Evolutionary conservation across 2,329 filamentous ascomycete species (phyloP).

Genomic region (Penicillium palitans): DNA sequence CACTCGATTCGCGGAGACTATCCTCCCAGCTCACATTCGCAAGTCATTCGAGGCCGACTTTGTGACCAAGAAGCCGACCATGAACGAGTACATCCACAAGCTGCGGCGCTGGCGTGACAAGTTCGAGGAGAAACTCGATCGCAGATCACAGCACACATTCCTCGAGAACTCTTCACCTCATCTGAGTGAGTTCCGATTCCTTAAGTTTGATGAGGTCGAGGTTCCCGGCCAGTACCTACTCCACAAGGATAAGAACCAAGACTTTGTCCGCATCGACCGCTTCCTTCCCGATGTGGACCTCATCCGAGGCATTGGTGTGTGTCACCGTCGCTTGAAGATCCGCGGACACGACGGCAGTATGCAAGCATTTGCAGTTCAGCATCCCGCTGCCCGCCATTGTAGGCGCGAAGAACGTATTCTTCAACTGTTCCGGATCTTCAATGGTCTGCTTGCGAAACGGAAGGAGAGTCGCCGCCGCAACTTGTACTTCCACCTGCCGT

Average conservation of each 20-base stretch:
- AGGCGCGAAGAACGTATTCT: slow-evolving; percentile 91
- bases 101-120: slow-evolving; percentile 94
- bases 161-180: slow-evolving; percentile 86
- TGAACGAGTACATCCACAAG: slow-evolving; percentile 98
- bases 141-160: slow-evolving; percentile 69
- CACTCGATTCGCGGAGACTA: slow-evolving; percentile 92
- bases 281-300: slow-evolving; percentile 95
- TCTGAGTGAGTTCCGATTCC: slow-evolving; percentile 93
- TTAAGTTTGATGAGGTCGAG: slow-evolving; percentile 98
- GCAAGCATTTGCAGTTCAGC: slow-evolving; percentile 95
- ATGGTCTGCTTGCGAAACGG: slow-evolving; percentile 83
- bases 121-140: slow-evolving; percentile 95
- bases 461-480: slow-evolving; percentile 95
- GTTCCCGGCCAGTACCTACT: slow-evolving; percentile 95
- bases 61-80: slow-evolving; percentile 89
- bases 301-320: slow-evolving; percentile 84
- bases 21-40: slow-evolving; percentile 89
- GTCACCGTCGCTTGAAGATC: slow-evolving; percentile 90
- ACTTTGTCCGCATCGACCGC: slow-evolving; percentile 95
- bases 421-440: slow-evolving; percentile 96
- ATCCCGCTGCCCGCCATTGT: slow-evolving; percentile 88
- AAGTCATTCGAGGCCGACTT: slow-evolving; percentile 98
- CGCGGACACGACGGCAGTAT: slow-evolving; percentile 95
- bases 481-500: slow-evolving; percentile 89
- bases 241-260: slow-evolving; percentile 98